Percentiles rank a stretch among this genome's conserved stretches.
Evolutionary conservation across 495 filamentous ascomycete genomes (phyloP).

Genomic region (Podospora fimiseda): DNA sequence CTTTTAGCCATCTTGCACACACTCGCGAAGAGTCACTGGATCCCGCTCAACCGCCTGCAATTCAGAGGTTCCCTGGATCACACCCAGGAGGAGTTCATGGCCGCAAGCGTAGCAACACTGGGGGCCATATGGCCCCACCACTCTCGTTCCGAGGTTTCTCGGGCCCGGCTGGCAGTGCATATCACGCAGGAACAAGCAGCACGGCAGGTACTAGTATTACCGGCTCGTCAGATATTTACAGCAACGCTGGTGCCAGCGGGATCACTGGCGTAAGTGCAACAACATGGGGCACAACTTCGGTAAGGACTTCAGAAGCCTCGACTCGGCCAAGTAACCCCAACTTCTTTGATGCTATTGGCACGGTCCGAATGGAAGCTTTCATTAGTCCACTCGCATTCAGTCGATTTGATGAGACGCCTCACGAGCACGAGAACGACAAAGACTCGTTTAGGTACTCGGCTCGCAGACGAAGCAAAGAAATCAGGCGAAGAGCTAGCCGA

Average conservation of each 20-base stretch:
- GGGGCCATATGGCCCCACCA: constrained; percentile 58
- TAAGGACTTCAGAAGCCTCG: constrained; percentile 56
- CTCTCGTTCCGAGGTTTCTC: constrained; percentile 71
- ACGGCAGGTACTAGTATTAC: constrained; percentile 46
- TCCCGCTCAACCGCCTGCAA: constrained; percentile 68
- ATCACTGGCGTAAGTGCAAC: constrained; percentile 32
- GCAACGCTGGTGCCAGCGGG: constrained; percentile 23
- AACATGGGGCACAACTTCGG: constrained; percentile 40
- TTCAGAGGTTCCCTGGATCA: constrained; percentile 66
- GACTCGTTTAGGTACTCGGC: constrained; percentile 39
- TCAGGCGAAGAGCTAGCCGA: constrained; percentile 43
- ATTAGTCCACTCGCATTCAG: constrained; percentile 52
- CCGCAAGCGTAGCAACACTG: constrained; percentile 80
- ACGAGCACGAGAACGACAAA: constrained; percentile 28
- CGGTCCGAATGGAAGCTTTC: constrained; percentile 96
- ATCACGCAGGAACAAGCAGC: constrained; percentile 41
- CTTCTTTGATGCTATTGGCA: constrained; percentile 75
- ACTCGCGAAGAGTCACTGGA: constrained; percentile 37
- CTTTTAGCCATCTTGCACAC: constrained; percentile 22
- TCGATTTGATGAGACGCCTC: constrained; percentile 38
- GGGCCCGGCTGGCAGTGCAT: constrained; percentile 44
- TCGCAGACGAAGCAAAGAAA: constrained; percentile 43
- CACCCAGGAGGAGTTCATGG: constrained; percentile 47
- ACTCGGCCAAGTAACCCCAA: constrained; percentile 46
- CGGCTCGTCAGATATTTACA: constrained; percentile 56